Evolutionary conservation across 2,329 filamentous ascomycete species (phyloP).

Genomic region (Podosphaera fusca): DNA sequence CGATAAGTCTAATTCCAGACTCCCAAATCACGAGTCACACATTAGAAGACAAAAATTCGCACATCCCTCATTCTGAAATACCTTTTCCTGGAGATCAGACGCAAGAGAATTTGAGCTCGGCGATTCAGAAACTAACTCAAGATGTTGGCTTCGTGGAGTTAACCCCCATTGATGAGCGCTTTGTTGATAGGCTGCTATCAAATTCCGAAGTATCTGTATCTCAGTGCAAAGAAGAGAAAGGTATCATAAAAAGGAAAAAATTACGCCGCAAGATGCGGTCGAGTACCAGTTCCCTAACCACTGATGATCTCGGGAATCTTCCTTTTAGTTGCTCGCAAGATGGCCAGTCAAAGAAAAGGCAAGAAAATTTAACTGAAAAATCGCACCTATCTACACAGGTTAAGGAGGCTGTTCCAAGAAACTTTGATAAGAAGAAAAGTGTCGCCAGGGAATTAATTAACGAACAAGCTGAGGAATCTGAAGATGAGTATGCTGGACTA

Average conservation of each 20-base stretch:
- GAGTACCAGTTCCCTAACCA: neutral
- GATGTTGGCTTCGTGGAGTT: constrained; percentile 54
- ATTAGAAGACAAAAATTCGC: constrained; percentile 23
- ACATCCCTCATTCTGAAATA: constrained; percentile 37
- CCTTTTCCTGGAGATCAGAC: constrained; percentile 34
- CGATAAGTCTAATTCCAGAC: constrained; percentile 15
- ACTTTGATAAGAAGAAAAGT: constrained; percentile 68
- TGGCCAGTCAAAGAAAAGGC: neutral
- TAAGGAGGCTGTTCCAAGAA: constrained; percentile 25
- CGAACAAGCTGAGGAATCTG: constrained; percentile 89
- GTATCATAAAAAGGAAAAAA: constrained; percentile 34
- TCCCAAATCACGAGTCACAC: constrained; percentile 19
- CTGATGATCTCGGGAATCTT: neutral
- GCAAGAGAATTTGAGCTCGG: constrained; percentile 39
- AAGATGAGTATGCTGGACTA: constrained; percentile 90
- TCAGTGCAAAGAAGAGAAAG: constrained; percentile 29
- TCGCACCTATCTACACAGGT: constrained; percentile 41
- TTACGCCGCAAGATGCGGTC: constrained; percentile 24
- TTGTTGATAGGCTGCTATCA: constrained; percentile 38
- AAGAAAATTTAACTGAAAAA: neutral
- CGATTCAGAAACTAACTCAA: constrained; percentile 55
- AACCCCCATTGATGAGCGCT: constrained; percentile 46
- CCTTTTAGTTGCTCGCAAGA: neutral
- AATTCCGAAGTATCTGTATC: constrained; percentile 45
- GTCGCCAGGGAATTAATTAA: constrained; percentile 71